phyloP scores from a whole-genome alignment of 768 basidiomycete species.

The Suillus subalutaceus region DNA sequence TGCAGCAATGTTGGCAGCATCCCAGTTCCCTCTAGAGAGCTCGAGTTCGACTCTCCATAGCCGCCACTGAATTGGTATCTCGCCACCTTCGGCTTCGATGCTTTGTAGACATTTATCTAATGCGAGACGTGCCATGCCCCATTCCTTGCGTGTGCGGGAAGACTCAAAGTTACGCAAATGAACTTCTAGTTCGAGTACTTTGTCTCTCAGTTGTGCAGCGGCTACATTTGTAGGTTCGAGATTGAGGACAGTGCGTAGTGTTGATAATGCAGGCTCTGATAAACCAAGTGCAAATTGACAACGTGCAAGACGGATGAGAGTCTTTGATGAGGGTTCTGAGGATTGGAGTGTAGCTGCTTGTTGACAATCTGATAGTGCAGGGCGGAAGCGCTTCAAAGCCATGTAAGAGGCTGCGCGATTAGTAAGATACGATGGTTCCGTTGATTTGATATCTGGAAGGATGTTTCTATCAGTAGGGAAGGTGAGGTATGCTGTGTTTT shows the following conservation, averaged over 20 bases:
- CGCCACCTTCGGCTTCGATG: constrained; percentile 75
- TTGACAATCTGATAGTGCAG: constrained; percentile 80
- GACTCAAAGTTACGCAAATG: constrained; percentile 67
- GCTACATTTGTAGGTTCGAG: constrained; percentile 64
- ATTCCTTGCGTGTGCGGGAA: constrained; percentile 63
- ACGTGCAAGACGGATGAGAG: constrained; percentile 78
- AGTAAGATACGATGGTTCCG: constrained; percentile 77
- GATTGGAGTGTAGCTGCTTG: constrained; percentile 69
- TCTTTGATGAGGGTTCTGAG: constrained; percentile 66
- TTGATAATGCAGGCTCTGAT: constrained; percentile 65
- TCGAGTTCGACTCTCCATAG: constrained; percentile 80
- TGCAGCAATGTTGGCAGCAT: constrained; percentile 72
- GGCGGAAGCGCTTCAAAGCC: constrained; percentile 74
- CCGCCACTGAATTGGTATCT: constrained; percentile 80
- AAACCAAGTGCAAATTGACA: constrained; percentile 84
- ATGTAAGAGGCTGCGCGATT: constrained; percentile 90
- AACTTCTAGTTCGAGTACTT: constrained; percentile 60
- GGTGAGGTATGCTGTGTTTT: constrained; percentile 9
- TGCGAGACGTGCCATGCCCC: constrained; percentile 78
- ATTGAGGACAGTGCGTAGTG: constrained; percentile 60
- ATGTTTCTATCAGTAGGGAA: constrained; percentile 9
- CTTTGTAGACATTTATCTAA: constrained; percentile 76
- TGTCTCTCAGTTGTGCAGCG: constrained; percentile 62
- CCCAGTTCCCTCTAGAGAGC: constrained; percentile 69
- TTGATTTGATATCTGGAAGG: constrained; percentile 54